These are phyloP conservation scores for Triticum dicoccoides DNA, from an alignment of 176 grass and related monocot genomes.

Conservation along the genomic window DNA sequence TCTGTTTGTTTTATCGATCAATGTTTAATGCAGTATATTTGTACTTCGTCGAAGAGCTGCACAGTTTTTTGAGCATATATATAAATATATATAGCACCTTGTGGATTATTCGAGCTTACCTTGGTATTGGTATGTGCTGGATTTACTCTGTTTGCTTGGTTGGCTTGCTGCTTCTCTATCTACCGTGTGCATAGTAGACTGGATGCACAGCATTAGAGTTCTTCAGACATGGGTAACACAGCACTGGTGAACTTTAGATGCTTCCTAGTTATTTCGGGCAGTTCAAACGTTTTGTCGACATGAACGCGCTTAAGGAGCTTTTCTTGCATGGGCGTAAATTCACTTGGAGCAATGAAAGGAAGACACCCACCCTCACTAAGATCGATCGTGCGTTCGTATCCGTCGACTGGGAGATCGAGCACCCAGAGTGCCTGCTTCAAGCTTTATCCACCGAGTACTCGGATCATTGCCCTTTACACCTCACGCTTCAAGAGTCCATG, in stretches of 20 bases:
- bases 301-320: too few species aligned
- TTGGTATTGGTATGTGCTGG: neutral
- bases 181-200: neutral
- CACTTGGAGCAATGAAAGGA: too few species aligned
- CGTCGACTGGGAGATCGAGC: too few species aligned
- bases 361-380: too few species aligned
- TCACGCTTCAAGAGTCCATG: too few species aligned
- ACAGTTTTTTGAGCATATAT: neutral
- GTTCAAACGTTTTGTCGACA: too few species aligned
- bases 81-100: neutral
- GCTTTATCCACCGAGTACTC: too few species aligned
- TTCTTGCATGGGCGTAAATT: too few species aligned
- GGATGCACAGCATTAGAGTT: neutral
- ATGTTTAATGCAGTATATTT: slow-evolving; percentile 5
- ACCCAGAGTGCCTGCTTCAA: too few species aligned
- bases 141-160: neutral
- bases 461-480: too few species aligned
- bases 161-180: neutral
- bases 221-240: neutral
- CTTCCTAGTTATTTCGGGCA: neutral
- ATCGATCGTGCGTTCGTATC: too few species aligned
- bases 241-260: neutral
- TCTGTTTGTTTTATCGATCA: slow-evolving; percentile 12
- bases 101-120: neutral
- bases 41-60: neutral